Evolutionary conservation across 768 basidiomycete species (phyloP), one percentile per base, ranked within the genome.

Genomic region (Hysterangium stoloniferum): DNA sequence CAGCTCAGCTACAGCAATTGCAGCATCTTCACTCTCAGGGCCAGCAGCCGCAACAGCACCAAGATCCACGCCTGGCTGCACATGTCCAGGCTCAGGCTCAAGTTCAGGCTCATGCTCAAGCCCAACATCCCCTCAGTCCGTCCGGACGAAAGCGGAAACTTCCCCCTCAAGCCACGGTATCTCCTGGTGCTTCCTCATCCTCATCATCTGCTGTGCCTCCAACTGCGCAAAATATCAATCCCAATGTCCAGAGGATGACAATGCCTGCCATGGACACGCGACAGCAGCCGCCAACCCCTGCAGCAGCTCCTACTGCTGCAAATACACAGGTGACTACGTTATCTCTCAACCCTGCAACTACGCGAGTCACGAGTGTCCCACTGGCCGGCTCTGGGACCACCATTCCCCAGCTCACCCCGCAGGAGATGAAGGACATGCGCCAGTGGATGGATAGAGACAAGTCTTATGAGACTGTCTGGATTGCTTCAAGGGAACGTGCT

Each of bases 381-480:
- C 70, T 82, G 8, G 62, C 68, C 41, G 72, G 75, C 11, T 77
- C 78, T n/a, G 64, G 69, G 1, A 64, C 61, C 44, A 65, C 69
- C 38, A 84, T 86, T 44, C 84, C 80, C 2, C 59, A 72, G 0
- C 66, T 93, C 15, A 54, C 59, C 6, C 62, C 69, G 6, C 60
- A 62, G 1, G 82, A 88, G 60, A 75, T 86, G 22, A 52, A 48
- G 20, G 58, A 73, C 34, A 64, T 88, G 38, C 66, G 82, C 57
- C 62, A 51, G 35, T 89, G 86, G 86, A 79, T 85, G 73, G 66
- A 70, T 54, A 64, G 59, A 42, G 89, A 90, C 58, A 68, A 72
- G 43, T 75, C 33, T 48, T 82, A 86, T 55, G 78, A 83, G 28
- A 65, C 57, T 4, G 59, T 67, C 6, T 71, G 68, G 54, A 70